Percentiles rank a stretch among this genome's conserved stretches.
Conservation (phyloP, 495 filamentous ascomycete species). For the Talaromyces proteolyticus region DNA sequence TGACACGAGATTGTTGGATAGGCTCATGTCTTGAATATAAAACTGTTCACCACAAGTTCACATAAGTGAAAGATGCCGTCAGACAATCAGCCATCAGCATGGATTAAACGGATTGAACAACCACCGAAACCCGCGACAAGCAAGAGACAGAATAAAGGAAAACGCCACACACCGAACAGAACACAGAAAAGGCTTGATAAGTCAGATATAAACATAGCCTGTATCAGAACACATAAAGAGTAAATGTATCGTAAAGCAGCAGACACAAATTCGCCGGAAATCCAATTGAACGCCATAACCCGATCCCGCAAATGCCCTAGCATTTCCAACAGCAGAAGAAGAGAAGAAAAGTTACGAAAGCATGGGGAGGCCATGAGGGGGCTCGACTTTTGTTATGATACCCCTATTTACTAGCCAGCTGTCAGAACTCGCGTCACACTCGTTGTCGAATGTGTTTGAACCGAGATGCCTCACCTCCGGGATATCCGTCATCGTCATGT, state of each 20-base stretch:
- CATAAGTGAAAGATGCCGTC: too few species aligned
- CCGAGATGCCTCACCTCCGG: constrained; percentile 26
- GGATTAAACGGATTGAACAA: background rate
- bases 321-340: background rate
- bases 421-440: too few species aligned
- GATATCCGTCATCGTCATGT: constrained; percentile 29
- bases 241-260: background rate
- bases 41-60: too few species aligned
- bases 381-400: constrained; percentile 25
- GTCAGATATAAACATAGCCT: background rate
- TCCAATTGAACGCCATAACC: background rate
- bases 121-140: background rate
- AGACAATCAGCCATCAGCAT: too few species aligned
- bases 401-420: constrained; percentile 16
- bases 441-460: constrained; percentile 29
- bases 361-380: constrained; percentile 23
- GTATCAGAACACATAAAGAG: too few species aligned
- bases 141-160: background rate
- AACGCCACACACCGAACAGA: background rate
- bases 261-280: background rate
- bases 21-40: too few species aligned
- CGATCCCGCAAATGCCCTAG: background rate
- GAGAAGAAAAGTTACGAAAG: background rate
- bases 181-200: background rate
- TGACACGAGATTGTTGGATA: too few species aligned